Percentiles rank a stretch among this genome's conserved stretches.
phyloP scores from a whole-genome alignment of 192 early-diverging fungal genomes.

The Endogone sp. region DNA sequence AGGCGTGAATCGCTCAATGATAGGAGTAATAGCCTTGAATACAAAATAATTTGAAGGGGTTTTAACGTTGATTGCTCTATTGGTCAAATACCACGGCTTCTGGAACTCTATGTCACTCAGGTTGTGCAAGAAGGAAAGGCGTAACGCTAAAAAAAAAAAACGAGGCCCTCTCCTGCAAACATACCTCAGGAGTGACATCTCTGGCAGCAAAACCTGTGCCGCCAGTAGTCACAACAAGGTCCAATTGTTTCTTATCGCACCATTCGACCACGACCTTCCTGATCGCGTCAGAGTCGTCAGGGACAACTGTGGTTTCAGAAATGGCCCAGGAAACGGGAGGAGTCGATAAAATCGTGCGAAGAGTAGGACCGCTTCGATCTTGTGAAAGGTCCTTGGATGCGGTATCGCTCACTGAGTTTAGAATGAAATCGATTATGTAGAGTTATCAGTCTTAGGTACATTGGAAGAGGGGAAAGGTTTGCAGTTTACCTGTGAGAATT shows the following conservation, averaged over 20 bases:
- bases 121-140: background rate
- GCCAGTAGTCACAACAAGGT: constrained; percentile 80
- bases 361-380: constrained; percentile 65
- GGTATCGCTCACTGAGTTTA: constrained; percentile 56
- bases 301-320: constrained; percentile 29
- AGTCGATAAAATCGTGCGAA: constrained; percentile 32
- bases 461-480: background rate
- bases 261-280: constrained; percentile 43
- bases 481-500: constrained; percentile 5
- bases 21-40: constrained; percentile 56
- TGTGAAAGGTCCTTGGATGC: constrained; percentile 39
- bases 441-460: background rate
- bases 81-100: no score
- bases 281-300: constrained; percentile 55
- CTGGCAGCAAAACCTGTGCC: constrained; percentile 90
- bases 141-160: no score
- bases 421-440: background rate
- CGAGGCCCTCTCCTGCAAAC: background rate
- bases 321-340: constrained; percentile 35
- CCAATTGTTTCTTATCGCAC: constrained; percentile 42
- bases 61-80: no score
- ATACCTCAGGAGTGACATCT: constrained; percentile 86
- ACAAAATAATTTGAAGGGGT: no score
- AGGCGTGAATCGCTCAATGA: constrained; percentile 64
- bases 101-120: no score